phyloP scores from a whole-genome alignment of 208 protist genomes.

The Kentomonas sorsogonicus region DNA sequence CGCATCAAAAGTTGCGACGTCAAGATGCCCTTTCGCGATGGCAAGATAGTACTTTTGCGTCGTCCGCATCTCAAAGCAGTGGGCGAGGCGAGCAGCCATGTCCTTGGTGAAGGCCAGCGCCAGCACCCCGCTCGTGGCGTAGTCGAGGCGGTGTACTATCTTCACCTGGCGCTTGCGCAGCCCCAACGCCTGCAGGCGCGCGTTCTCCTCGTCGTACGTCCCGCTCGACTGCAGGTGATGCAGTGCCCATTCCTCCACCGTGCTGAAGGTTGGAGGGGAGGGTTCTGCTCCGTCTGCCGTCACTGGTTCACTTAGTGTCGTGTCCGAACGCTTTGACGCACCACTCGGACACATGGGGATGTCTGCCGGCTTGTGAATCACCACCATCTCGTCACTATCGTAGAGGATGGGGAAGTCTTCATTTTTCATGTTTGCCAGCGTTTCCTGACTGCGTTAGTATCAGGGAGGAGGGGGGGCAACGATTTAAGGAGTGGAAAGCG shows the following conservation, averaged over 20 bases:
- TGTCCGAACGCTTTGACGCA: slow-evolving; percentile 9
- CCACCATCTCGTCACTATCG: slow-evolving; percentile 64
- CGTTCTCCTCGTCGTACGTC: slow-evolving; percentile 19
- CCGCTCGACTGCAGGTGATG: slow-evolving; percentile 25
- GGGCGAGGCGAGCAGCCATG: slow-evolving; percentile 61
- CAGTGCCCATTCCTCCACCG: slow-evolving; percentile 54
- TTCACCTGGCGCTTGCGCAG: slow-evolving; percentile 58
- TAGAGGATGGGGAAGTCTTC: slow-evolving; percentile 29
- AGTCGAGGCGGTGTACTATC: slow-evolving; percentile 92
- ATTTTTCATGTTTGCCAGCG: neutral
- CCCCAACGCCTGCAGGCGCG: slow-evolving; percentile 17
- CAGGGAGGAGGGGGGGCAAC: too few species aligned
- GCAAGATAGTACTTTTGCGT: slow-evolving; percentile 80
- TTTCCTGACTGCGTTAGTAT: too few species aligned
- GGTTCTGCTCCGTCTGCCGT: too few species aligned
- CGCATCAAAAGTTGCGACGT: too few species aligned
- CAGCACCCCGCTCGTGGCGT: slow-evolving; percentile 83
- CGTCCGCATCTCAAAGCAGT: slow-evolving; percentile 86
- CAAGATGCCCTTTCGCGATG: slow-evolving; percentile 61
- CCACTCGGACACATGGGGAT: too few species aligned
- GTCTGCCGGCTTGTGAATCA: slow-evolving; percentile 84
- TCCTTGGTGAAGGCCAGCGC: slow-evolving; percentile 82
- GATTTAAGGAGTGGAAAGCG: too few species aligned
- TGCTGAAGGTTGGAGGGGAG: too few species aligned
- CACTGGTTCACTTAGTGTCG: neutral